A percentile compares a stretch with the other conserved stretches of the same genome.
Evolutionary conservation across 352 stramenopile species (phyloP).

Genomic region (Phytophthora hybrid): DNA sequence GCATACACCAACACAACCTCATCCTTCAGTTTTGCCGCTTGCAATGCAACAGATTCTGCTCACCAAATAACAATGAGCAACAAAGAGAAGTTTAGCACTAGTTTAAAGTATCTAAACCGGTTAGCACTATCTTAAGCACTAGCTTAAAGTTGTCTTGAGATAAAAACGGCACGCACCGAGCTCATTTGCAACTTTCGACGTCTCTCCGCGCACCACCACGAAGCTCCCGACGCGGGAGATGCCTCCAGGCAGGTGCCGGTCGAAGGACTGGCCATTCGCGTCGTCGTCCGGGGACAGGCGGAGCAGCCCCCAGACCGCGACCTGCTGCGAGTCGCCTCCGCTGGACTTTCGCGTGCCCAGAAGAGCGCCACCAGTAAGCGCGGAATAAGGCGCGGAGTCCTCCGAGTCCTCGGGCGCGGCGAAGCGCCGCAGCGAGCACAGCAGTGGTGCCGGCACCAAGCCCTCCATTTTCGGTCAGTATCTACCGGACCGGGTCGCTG

Average conservation of each 20-base stretch:
- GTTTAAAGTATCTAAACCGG: not conserved
- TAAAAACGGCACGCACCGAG: conserved; percentile 22
- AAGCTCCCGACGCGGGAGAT: conserved; percentile 39
- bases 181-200: conserved; percentile 13
- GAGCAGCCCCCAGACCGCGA: conserved; percentile 44
- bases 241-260: conserved; percentile 33
- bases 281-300: conserved; percentile 2
- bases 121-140: not conserved
- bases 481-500: not conserved
- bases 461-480: conserved; percentile 24
- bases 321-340: conserved; percentile 11
- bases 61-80: not conserved
- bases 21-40: not conserved
- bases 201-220: conserved; percentile 25
- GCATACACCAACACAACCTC: conserved; percentile 39
- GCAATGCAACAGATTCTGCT: conserved; percentile 21
- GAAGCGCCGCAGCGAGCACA: conserved; percentile 51
- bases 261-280: conserved; percentile 22
- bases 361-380: conserved; percentile 27
- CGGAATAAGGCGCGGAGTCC: conserved; percentile 4
- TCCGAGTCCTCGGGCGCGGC: conserved; percentile 17
- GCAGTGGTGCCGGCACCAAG: conserved; percentile 41
- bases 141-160: not conserved
- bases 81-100: conserved; percentile 1
- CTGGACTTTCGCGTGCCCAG: conserved; percentile 33